Evolutionary conservation across 2,329 filamentous ascomycete genomes (phyloP), one percentile per base, ranked within the genome.

Genomic region (Ceratocystis papillata): DNA sequence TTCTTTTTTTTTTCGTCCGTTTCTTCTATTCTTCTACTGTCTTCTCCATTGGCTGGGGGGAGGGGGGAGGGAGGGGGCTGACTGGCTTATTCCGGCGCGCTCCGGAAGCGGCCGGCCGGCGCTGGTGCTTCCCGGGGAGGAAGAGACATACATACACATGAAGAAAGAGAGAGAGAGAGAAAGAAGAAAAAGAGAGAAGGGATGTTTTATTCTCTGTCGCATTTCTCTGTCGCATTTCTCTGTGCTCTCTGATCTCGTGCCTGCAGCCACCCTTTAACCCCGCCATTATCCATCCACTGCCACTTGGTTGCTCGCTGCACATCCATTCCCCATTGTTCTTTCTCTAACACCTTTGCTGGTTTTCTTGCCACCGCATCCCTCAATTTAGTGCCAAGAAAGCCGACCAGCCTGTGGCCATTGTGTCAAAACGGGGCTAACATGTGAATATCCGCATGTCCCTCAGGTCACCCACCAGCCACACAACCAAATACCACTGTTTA

Each of bases 341-440:
- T 8, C 59, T 50, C 5, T 67, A 45, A 33, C 59, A 22, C 30
- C 41, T 33, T n/a, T 37, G n/a, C 33, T 37, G 33, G 33, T 37
- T 12, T 37, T 25, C 30, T 37, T 30, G 53, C 53, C 53, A 33
- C 44, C 46, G 8, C 20, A 3, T 50, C 30, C 28, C 33, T 25
- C 20, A 7, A 22, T 44, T 44, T 64, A 87, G 80, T 87, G 85
- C 72, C 85, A 86, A 74, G 85, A 87, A 73, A 84, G 77, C n/a
- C 80, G 77, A 37, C 85, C 85, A 33, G 76, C 80, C 10, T 88
- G 85, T 70, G 80, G 80, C 1, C 84, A 87, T 71, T 88, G 85
- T 72, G 73, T 78, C 64, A 87, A 86, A 75, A 81, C 81, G 48
- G 83, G 82, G 0, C 74, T 87, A 64, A 79, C 80, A 63, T 87